A percentile compares a stretch with the other conserved stretches of the same genome.
phyloP scores from a whole-genome alignment of 2,329 filamentous ascomycete genomes.

The Penicillium crustosum region DNA sequence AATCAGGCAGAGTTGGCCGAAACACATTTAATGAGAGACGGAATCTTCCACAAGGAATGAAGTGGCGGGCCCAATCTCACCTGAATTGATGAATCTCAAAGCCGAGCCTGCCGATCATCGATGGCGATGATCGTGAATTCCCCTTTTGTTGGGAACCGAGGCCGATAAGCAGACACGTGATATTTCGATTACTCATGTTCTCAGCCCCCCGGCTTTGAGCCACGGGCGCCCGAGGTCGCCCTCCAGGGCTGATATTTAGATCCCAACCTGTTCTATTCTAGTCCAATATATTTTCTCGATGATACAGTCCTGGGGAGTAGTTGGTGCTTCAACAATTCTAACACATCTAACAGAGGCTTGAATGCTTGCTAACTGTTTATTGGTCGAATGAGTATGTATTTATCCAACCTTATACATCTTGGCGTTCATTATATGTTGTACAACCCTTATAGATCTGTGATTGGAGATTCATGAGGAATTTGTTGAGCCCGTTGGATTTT shows the following conservation, averaged over 20 bases:
- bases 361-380: neutral
- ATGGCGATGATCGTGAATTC: neutral
- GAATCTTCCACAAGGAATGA: neutral
- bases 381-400: neutral
- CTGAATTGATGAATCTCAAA: neutral
- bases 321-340: too few species aligned
- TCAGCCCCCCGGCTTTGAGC: neutral
- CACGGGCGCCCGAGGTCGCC: neutral
- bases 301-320: neutral
- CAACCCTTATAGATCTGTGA: neutral
- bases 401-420: neutral
- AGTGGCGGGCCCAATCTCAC: neutral
- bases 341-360: neutral
- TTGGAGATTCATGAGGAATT: too few species aligned
- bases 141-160: slow-evolving; percentile 9
- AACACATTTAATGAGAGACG: neutral
- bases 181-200: neutral
- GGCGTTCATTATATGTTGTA: neutral
- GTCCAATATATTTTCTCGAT: neutral
- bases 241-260: neutral
- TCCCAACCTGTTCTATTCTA: too few species aligned
- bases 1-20: neutral
- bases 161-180: neutral
- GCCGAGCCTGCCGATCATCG: neutral
- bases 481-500: neutral